Conservation (phyloP, 257 asterid species). For the Solanum ossicruentum region DNA sequence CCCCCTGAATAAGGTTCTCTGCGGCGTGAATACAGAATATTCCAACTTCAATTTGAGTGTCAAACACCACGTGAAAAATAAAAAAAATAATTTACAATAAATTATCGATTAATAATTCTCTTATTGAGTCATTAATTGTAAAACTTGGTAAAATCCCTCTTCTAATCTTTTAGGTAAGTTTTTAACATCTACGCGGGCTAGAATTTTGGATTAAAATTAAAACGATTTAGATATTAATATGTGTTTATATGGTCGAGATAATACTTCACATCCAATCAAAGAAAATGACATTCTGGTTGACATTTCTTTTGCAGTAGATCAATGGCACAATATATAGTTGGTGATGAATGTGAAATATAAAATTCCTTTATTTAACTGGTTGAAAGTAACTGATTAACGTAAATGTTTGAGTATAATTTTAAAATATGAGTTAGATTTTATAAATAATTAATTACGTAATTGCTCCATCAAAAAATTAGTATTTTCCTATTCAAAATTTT, state of each 20-base stretch:
- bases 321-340: neutral
- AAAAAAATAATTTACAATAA: neutral
- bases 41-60: too few species aligned
- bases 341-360: neutral
- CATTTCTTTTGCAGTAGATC: neutral
- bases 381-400: neutral
- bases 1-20: too few species aligned
- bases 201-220: neutral
- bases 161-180: neutral
- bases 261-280: neutral
- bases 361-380: neutral
- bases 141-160: neutral
- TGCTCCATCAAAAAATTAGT: too few species aligned
- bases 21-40: too few species aligned
- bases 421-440: neutral
- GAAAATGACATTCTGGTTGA: neutral
- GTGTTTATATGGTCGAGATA: neutral
- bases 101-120: neutral
- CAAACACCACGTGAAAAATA: too few species aligned
- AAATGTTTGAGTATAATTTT: neutral
- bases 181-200: neutral
- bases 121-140: neutral
- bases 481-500: too few species aligned
- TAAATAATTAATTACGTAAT: neutral
- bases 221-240: neutral